Base-by-base conservation (phyloP, 129 eudicot genomes). In the Lactuca saligna region DNA sequence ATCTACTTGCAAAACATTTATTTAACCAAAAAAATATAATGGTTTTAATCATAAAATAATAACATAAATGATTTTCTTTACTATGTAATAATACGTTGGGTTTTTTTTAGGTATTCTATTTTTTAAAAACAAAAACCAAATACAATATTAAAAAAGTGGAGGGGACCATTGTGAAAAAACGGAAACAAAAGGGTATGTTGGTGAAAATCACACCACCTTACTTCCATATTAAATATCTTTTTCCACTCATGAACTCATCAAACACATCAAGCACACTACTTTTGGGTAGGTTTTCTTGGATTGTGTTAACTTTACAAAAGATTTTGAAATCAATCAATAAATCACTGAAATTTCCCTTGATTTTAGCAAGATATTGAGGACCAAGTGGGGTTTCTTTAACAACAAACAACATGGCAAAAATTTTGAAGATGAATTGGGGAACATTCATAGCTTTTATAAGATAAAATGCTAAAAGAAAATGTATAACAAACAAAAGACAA, bases 361-460 rank as follows among this genome's bases (percentile, higher is more conserved):
- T 69, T 69, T 61, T 69, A 53, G 86, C 72, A 82, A 53, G 55
- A 56, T 61, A 29, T 82, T 37, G 68, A 78, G 87, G 72, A 29
- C 60, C 72, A 75, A 66, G 68, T 77, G 81, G 83, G 78, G 78
- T 70, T 74, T 65, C 72, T 74, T 70, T 78, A 63, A 68, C 77
- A 74, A 55, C 69, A 70, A 71, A 75, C 68, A 75, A 57, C 66
- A 60, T 57, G 63, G 34, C 17, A 15, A 67, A 14, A 57, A 55
- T 15, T 63, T 69, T 81, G 71, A 70, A 71, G 75, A 58, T 71
- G 74, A 71, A 49, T 71, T 76, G 54, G 75, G 84, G 60, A 66
- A 76, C 81, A 71, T 66, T 11, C 71, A 71, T 39, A 57, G 12
- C 54, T 71, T 65, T 9, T 57, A 64, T 31, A 16, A 39, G 3